phyloP scores from a whole-genome alignment of 306 rosid genomes.

The Glycine soja region DNA sequence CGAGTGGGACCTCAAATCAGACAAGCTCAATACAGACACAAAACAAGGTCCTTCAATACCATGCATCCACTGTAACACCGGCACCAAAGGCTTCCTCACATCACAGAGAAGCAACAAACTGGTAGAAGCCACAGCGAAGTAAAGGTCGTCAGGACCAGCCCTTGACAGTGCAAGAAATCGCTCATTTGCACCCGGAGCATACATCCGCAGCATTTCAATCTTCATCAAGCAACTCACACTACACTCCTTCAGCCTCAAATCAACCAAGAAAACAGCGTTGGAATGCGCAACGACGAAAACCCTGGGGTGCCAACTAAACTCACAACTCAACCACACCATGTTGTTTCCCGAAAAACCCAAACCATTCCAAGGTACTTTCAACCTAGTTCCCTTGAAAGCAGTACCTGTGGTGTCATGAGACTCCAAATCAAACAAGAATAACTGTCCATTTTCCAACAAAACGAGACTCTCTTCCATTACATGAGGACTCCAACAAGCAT shows the following conservation, averaged over 20 bases:
- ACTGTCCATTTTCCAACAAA: constrained; percentile 43
- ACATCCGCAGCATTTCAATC: constrained; percentile 56
- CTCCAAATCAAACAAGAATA: constrained; percentile 73
- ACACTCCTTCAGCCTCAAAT: constrained; percentile 56
- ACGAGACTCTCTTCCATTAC: constrained; percentile 60
- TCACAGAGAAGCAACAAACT: constrained; percentile 67
- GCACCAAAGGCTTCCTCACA: constrained; percentile 67
- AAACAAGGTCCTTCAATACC: constrained; percentile 59
- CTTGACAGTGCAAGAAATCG: constrained; percentile 62
- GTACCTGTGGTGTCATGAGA: constrained; percentile 16
- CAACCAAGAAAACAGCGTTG: constrained; percentile 72
- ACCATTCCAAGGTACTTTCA: constrained; percentile 60
- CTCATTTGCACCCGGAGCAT: constrained; percentile 53
- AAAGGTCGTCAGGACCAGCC: constrained; percentile 58
- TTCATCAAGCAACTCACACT: constrained; percentile 60
- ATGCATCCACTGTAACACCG: constrained; percentile 73
- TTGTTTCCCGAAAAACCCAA: constrained; percentile 10
- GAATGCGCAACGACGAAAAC: constrained; percentile 65
- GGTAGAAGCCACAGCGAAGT: constrained; percentile 64
- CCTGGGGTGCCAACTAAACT: constrained; percentile 77
- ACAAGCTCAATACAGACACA: constrained; percentile 57
- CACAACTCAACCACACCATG: constrained; percentile 68
- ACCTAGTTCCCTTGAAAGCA: constrained; percentile 58
- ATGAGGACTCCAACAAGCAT: constrained; percentile 80
- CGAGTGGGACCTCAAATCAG: constrained; percentile 64